Conservation (phyloP, 2,329 filamentous ascomycete genomes). For the Trichoderma sp. region DNA sequence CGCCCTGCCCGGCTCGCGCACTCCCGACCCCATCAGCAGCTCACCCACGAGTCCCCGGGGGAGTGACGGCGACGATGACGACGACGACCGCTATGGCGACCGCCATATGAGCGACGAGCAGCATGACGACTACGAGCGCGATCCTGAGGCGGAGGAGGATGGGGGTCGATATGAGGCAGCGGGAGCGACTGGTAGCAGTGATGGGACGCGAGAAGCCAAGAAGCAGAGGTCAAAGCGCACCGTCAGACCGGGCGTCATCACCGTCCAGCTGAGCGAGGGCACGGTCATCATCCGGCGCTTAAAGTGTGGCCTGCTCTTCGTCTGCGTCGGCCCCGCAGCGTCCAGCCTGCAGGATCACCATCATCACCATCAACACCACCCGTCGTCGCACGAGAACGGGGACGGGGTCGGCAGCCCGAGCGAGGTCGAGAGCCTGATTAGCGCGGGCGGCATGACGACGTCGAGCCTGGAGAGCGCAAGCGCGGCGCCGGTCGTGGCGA, state of each 20-base stretch:
- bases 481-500: slow-evolving; percentile 52
- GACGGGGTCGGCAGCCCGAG: slow-evolving; percentile 45
- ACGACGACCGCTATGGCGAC: slow-evolving; percentile 4
- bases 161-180: neutral
- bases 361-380: slow-evolving; percentile 24
- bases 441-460: slow-evolving; percentile 50
- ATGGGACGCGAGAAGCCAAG: slow-evolving; percentile 8
- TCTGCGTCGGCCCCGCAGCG: slow-evolving; percentile 57
- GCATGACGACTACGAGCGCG: neutral
- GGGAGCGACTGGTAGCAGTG: neutral
- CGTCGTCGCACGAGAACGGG: slow-evolving; percentile 35
- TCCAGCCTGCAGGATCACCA: slow-evolving; percentile 33
- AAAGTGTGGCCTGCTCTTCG: slow-evolving; percentile 62
- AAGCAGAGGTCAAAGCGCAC: slow-evolving; percentile 25
- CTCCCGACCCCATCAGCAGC: slow-evolving; percentile 35
- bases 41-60: slow-evolving; percentile 35
- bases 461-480: slow-evolving; percentile 45
- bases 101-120: neutral
- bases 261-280: slow-evolving; percentile 60
- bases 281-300: slow-evolving; percentile 62
- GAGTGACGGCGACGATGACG: slow-evolving; percentile 27
- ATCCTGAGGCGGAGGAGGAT: too few species aligned
- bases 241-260: slow-evolving; percentile 50
- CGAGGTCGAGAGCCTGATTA: slow-evolving; percentile 52
- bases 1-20: slow-evolving; percentile 45